Percentiles rank a stretch among this genome's conserved stretches.
phyloP scores from a whole-genome alignment of 2,329 filamentous ascomycete genomes.

The Aspergillus sp. region DNA sequence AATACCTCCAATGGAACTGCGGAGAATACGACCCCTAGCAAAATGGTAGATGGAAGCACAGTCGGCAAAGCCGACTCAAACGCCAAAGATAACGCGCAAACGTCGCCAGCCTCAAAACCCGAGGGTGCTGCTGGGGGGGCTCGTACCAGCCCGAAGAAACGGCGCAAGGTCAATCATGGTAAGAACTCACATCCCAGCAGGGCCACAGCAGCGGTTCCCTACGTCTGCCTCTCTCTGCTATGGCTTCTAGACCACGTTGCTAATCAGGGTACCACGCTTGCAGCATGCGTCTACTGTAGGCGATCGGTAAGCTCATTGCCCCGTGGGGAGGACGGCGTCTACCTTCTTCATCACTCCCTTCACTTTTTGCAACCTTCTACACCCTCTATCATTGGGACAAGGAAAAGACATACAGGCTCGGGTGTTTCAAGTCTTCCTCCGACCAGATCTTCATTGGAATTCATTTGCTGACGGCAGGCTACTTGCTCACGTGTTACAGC shows the following conservation, averaged over 20 bases:
- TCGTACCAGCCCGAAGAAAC: slow-evolving; percentile 69
- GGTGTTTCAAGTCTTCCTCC: slow-evolving; percentile 17
- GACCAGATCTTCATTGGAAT: slow-evolving; percentile 16
- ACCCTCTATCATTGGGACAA: neutral
- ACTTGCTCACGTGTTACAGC: slow-evolving; percentile 56
- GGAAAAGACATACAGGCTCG: slow-evolving; percentile 4
- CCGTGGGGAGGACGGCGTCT: neutral
- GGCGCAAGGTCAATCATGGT: slow-evolving; percentile 89
- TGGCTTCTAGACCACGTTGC: slow-evolving; percentile 20
- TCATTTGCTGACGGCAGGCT: slow-evolving; percentile 48
- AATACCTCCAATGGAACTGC: slow-evolving; percentile 29
- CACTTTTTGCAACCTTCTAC: neutral
- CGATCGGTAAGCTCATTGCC: slow-evolving; percentile 71
- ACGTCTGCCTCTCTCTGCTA: slow-evolving; percentile 16
- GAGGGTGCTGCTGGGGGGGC: slow-evolving; percentile 33
- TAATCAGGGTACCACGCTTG: slow-evolving; percentile 35
- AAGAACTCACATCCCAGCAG: slow-evolving; percentile 43
- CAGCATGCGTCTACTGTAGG: slow-evolving; percentile 86
- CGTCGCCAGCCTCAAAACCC: slow-evolving; percentile 31
- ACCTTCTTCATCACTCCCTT: neutral
- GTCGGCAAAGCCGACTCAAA: slow-evolving; percentile 26
- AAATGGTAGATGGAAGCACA: slow-evolving; percentile 20
- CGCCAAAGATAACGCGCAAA: slow-evolving; percentile 27
- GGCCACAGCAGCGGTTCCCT: slow-evolving; percentile 19
- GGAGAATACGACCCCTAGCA: slow-evolving; percentile 21